Evolutionary conservation across 1,284 basidiomycete species (phyloP), one percentile per base, ranked within the genome.

Genomic region (Cryptococcus sp.): DNA sequence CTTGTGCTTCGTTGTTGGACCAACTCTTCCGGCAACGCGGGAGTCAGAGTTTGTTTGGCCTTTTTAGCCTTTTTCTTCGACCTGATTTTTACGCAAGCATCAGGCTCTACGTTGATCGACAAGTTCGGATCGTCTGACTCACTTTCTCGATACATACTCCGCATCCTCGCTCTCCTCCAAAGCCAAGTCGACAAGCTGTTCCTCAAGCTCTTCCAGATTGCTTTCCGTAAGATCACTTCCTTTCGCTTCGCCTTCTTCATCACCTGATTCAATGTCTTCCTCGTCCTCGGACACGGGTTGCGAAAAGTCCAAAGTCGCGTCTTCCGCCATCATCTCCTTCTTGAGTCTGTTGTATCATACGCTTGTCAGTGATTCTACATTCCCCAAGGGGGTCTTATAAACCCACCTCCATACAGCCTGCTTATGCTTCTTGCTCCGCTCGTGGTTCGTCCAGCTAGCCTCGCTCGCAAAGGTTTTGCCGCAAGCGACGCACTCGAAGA

Each of bases 401-500:
- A 50, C 41, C 59, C 57, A 82, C 81, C 79, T 81, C 72, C 90
- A 90, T 17, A 95, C 86, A 59, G 91, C 89, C 76, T 89, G 92
- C 74, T 91, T 79, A 75, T 99, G 96, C 77, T 95, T 98, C 78
- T 90, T 91, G 78, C 93, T 97, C 65, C 93, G 83, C 76, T 99
- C 96, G 66, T 99, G 96, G 75, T 94, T 98, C 66, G 87, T 83
- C 92, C 94, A 99, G 17, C 93, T 90, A 0, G 92, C 91, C 72
- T 97, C 93, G 65, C 89, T 93, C 69, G 88, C 83, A 77, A 98
- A 99, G 1, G 83, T 83, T 80, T 97, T 98, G 54, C 86, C 83
- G 72, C 96, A 99, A 3, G 89, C 95, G n/a, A 98, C 88, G 70
- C 96, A 99, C 74, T 97, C 93, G 85, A 91, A 94, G 5, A 66